These are phyloP conservation scores for Fusarium armeniacum DNA, from an alignment of 2,329 filamentous ascomycete genomes.

Conservation along the genomic window DNA sequence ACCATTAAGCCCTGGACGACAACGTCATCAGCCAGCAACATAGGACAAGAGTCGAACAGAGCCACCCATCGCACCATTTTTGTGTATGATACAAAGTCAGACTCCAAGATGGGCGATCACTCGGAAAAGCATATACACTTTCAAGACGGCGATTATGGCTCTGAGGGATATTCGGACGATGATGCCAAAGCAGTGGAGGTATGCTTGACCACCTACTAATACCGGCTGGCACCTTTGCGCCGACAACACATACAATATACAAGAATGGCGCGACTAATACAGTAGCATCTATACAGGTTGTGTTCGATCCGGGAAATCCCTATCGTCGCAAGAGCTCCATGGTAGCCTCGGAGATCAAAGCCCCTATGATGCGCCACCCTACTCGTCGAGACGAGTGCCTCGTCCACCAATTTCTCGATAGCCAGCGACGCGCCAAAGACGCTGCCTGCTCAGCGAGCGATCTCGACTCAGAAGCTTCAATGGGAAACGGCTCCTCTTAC, in stretches of 20 bases:
- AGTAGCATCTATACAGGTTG: conserved; percentile 60
- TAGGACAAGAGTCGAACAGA: conserved; percentile 11
- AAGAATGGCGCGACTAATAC: conserved; percentile 20
- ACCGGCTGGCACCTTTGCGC: neutral
- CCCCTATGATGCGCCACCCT: conserved; percentile 51
- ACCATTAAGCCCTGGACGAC: conserved; percentile 24
- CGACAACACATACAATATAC: neutral
- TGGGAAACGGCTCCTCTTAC: conserved; percentile 46
- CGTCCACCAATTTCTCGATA: conserved; percentile 75
- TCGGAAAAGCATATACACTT: conserved; percentile 47
- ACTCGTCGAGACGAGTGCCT: conserved; percentile 68
- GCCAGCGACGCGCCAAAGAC: conserved; percentile 60
- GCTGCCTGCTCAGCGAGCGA: conserved; percentile 48
- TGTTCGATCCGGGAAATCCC: conserved; percentile 71
- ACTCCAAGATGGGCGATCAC: conserved; percentile 39
- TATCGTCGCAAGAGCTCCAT: conserved; percentile 77
- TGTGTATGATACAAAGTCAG: conserved; percentile 1
- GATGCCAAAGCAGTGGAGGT: conserved; percentile 65
- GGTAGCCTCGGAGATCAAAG: conserved; percentile 63
- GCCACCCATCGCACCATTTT: conserved; percentile 4
- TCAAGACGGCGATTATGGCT: conserved; percentile 54
- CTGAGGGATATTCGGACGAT: conserved; percentile 67
- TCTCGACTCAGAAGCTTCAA: conserved; percentile 48
- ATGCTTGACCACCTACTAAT: conserved; percentile 31
- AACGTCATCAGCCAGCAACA: conserved; percentile 37